Conservation (phyloP, 345 rosid species). For the Geranium brycei region DNA sequence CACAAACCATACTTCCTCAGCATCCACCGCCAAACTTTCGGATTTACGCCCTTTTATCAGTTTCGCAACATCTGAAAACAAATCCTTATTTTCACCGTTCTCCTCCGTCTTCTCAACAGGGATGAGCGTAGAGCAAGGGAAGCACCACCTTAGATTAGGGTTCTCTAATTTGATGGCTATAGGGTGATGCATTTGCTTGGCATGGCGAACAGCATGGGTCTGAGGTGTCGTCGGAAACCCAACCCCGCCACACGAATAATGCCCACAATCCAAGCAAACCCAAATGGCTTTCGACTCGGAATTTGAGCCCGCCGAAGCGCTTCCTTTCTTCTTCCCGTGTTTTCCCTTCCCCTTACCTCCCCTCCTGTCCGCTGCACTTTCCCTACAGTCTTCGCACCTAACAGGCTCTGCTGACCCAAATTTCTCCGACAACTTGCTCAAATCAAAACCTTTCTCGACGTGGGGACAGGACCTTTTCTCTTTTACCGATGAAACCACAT, state of each 20-base stretch:
- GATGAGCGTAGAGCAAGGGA: constrained; percentile 48
- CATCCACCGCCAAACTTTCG: constrained; percentile 28
- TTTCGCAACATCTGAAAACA: constrained; percentile 38
- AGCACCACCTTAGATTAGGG: constrained; percentile 80
- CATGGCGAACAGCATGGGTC: constrained; percentile 65
- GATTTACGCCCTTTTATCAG: constrained; percentile 39
- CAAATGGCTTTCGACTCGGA: constrained; percentile 50
- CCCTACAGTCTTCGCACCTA: constrained; percentile 73
- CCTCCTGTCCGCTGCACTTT: constrained; percentile 42
- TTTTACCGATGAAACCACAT: constrained; percentile 10
- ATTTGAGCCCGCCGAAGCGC: no score
- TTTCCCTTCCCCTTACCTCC: constrained; percentile 42
- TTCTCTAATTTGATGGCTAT: constrained; percentile 74
- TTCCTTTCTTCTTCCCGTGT: constrained; percentile 54
- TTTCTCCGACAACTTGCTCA: constrained; percentile 45
- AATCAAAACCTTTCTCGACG: constrained; percentile 44
- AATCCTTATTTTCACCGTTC: constrained; percentile 42
- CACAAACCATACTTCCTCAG: constrained; percentile 51
- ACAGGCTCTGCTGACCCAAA: constrained; percentile 33
- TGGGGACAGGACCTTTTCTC: constrained; percentile 52
- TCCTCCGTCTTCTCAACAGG: constrained; percentile 58
- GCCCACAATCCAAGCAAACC: constrained; percentile 93
- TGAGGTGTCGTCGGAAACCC: constrained; percentile 73
- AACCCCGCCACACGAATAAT: constrained; percentile 74
- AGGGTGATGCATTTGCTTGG: constrained; percentile 47